These are phyloP conservation scores for Cordyceps pruinosa DNA, from an alignment of 2,329 filamentous ascomycete genomes.

Conservation along the genomic window DNA sequence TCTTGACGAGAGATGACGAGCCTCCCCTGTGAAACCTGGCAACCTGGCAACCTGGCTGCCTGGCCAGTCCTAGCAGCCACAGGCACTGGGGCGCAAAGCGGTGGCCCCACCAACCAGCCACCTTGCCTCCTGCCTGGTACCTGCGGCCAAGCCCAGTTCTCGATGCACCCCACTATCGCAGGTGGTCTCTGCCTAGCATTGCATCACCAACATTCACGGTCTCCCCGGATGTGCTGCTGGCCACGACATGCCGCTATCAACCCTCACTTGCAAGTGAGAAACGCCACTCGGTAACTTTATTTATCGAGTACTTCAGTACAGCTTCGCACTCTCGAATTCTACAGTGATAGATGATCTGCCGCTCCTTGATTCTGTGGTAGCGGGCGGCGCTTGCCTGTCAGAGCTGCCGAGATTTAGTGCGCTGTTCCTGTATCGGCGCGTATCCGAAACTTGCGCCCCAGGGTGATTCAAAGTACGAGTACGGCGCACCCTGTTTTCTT, in stretches of 20 bases:
- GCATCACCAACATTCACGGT: background rate
- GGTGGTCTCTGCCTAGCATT: background rate
- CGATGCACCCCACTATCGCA: too few relatives aligned
- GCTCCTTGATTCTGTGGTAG: background rate
- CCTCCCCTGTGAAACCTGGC: too few relatives aligned
- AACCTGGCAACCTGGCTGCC: too few relatives aligned
- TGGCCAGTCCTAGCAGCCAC: too few relatives aligned
- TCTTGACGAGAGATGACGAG: too few relatives aligned
- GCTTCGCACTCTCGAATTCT: background rate
- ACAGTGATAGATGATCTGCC: background rate
- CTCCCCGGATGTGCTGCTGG: background rate
- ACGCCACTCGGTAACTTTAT: background rate
- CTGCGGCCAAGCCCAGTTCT: too few relatives aligned
- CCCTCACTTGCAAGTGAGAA: background rate
- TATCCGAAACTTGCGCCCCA: background rate
- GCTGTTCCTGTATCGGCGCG: background rate
- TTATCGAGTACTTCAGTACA: background rate
- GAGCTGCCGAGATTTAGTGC: background rate
- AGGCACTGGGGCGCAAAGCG: too few relatives aligned
- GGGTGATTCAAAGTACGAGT: background rate
- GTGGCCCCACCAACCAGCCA: too few relatives aligned
- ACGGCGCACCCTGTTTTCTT: background rate
- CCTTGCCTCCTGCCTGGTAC: too few relatives aligned
- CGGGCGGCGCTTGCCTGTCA: background rate
- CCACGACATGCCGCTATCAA: background rate